phyloP scores from a whole-genome alignment of 495 filamentous ascomycete species.

The Xylaria nigripes region DNA sequence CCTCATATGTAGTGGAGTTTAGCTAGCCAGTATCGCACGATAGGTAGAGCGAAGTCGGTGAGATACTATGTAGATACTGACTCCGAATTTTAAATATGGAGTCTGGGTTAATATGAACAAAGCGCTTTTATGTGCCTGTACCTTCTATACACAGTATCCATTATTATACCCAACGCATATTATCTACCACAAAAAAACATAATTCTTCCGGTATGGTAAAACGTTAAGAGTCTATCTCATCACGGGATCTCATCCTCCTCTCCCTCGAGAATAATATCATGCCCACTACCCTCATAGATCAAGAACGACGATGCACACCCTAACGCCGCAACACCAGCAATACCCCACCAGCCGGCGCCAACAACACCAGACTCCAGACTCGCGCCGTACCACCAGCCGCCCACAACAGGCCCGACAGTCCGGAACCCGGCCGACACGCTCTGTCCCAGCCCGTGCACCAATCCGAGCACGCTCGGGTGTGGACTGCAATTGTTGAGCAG shows the following conservation, averaged over 20 bases:
- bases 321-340: slow-evolving; percentile 54
- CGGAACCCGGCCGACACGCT: slow-evolving; percentile 63
- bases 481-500: slow-evolving; percentile 78
- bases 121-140: too few relatives aligned
- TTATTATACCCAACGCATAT: too few relatives aligned
- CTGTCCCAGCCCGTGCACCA: slow-evolving; percentile 74
- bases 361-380: slow-evolving; percentile 63
- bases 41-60: too few relatives aligned
- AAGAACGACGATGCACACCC: slow-evolving; percentile 54
- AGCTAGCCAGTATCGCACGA: too few relatives aligned
- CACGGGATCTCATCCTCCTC: slow-evolving; percentile 44
- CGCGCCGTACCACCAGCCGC: slow-evolving; percentile 62
- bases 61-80: too few relatives aligned
- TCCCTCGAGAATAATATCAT: slow-evolving; percentile 60
- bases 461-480: slow-evolving; percentile 70
- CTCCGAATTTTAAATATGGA: too few relatives aligned
- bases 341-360: slow-evolving; percentile 69
- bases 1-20: too few relatives aligned
- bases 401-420: slow-evolving; percentile 66
- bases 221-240: neutral
- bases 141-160: too few relatives aligned
- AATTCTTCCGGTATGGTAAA: too few relatives aligned
- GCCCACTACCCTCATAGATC: slow-evolving; percentile 65
- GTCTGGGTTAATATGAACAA: too few relatives aligned
- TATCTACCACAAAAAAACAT: too few relatives aligned